phyloP scores from a whole-genome alignment of 2,329 filamentous ascomycete species.

The Pezicula neosporulosa region DNA sequence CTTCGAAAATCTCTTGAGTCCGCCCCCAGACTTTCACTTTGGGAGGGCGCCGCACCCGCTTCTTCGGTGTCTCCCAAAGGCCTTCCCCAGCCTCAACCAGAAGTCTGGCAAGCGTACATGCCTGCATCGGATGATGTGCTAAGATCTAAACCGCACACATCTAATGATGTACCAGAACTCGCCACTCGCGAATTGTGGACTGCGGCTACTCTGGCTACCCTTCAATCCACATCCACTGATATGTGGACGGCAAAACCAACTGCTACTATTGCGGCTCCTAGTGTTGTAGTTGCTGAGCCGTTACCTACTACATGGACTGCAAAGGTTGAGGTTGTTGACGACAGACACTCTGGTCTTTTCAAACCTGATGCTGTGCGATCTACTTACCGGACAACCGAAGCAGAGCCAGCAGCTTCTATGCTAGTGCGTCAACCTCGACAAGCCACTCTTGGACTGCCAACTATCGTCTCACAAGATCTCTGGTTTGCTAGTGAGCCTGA shows the following conservation, averaged over 20 bases:
- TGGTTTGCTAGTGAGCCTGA: no score
- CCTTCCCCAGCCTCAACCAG: conserved; percentile 18
- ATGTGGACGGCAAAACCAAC: conserved; percentile 8
- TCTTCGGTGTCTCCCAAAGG: conserved; percentile 1
- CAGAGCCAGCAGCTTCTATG: conserved; percentile 10
- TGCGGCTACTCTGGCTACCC: not conserved
- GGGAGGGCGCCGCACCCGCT: not conserved
- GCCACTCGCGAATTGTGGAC: conserved; percentile 15
- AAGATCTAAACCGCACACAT: conserved; percentile 12
- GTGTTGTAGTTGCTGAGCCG: not conserved
- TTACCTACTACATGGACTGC: conserved; percentile 14
- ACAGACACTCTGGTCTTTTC: conserved; percentile 16
- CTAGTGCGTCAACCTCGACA: no score
- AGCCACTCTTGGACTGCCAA: no score
- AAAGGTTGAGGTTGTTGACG: not conserved
- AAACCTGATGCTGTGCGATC: conserved; percentile 3
- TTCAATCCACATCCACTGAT: not conserved
- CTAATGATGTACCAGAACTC: conserved; percentile 9
- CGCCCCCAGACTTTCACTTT: conserved; percentile 8
- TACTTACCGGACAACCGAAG: conserved; percentile 14
- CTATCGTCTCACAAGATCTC: no score
- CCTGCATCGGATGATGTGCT: conserved; percentile 9
- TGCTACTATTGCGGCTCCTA: not conserved
- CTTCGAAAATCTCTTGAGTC: conserved; percentile 13
- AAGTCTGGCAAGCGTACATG: conserved; percentile 18